Evolutionary conservation across 169 alveolate species (phyloP).

Genomic region (Condylostoma magnum): DNA sequence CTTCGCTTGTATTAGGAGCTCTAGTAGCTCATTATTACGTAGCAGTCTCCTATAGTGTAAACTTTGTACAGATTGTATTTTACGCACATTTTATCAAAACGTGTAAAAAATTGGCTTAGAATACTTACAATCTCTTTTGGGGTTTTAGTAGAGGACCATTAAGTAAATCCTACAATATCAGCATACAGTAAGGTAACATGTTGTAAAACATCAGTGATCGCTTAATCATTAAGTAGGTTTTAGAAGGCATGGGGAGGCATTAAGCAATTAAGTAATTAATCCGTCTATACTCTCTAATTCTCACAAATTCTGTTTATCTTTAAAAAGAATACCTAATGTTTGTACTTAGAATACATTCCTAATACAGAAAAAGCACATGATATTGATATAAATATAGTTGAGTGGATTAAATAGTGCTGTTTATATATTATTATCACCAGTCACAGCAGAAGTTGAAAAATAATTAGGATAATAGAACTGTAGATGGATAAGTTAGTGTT

Average conservation of each 20-base stretch:
- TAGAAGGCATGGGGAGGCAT: slow-evolving; percentile 25
- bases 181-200: slow-evolving; percentile 97
- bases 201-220: slow-evolving; percentile 86
- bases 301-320: no score
- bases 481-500: no score
- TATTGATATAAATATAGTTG: no score
- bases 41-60: slow-evolving; percentile 99
- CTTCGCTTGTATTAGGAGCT: slow-evolving; percentile 42
- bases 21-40: slow-evolving; percentile 97
- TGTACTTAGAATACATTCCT: no score
- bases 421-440: no score
- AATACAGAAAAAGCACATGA: no score
- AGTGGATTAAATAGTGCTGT: no score
- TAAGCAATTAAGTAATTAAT: background rate
- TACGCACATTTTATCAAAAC: slow-evolving; percentile 93
- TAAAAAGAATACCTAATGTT: no score
- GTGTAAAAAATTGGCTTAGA: slow-evolving; percentile 89
- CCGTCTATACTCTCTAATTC: slow-evolving; percentile 3
- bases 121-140: slow-evolving; percentile 88
- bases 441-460: no score
- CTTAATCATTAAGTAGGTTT: slow-evolving; percentile 38
- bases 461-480: no score
- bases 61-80: slow-evolving; percentile 93
- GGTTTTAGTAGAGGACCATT: slow-evolving; percentile 81
- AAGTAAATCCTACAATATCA: slow-evolving; percentile 98